Base-by-base conservation (phyloP, 495 filamentous ascomycete genomes). In the Lindgomyces ingoldianus region DNA sequence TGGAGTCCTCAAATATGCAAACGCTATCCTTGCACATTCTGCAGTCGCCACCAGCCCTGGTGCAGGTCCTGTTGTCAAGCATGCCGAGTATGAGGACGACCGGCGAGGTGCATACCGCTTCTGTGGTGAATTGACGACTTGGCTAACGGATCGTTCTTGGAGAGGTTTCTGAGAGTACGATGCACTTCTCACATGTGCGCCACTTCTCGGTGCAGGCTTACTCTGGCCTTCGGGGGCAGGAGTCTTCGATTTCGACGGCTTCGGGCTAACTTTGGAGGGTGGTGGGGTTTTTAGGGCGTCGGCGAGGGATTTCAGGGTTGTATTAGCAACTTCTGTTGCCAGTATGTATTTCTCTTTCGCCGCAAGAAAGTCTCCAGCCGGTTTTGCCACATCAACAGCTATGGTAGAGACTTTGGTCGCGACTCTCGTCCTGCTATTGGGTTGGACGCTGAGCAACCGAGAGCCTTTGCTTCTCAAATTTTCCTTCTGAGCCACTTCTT, bases 261-360 rank as follows among this genome's bases (percentile, higher is more conserved):
- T 44, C 21, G 48, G 44, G 19, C 45, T 54, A 6, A 36, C 45
- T 46, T 52, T 49, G 30, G 67, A 57, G 4, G 42, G 21, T 14
- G 71, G 70, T 57, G 71, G 67, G 50, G 73, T 62, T 70, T 90
- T 96, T 21, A 87, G 78, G 2, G 89, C 88, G 49, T 92, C 89
- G 1, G 83, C 84, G 11, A 98, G 81, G 8, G 83, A 78, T 71
- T 90, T 94, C 6, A 71, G 64, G 9, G 86, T 84, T 27, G 77
- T 79, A 77, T 95, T 96, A 63, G 94, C 86, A 19, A 93, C 83
- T 50, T 93, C 87, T 1, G 92, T 93, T 3, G 91, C 90, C 44
- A 96, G 79, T 42, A 86, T 79, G 0, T 85, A 83, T 72, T 80
- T 87, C 64, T 91, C 86, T 62, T 84, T 84, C 18, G 77, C 61